Evolutionary conservation across 495 filamentous ascomycete genomes (phyloP), one percentile per base, ranked within the genome.

Genomic region (Aspergillus sclerotiicarbonarius): DNA sequence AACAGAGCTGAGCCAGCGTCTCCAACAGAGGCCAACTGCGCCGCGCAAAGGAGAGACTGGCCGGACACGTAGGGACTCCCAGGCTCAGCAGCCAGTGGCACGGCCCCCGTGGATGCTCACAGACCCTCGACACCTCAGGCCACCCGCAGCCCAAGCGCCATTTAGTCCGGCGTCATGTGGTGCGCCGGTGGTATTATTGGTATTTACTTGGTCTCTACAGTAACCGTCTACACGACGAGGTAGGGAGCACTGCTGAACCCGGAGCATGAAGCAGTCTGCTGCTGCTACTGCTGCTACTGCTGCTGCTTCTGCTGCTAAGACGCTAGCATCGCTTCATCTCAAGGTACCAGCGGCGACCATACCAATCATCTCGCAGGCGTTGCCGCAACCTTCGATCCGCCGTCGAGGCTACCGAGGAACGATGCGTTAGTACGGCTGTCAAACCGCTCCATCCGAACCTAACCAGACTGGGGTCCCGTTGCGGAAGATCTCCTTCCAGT

Each of bases 41-140:
- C 2, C 25, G 25, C 25, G 25, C 25, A 5, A 25, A 3, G 25
- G 25, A 25, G 25, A 25, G 25, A 7, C 8, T 16, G 21, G 25
- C 9, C 29, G 47, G 8, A n/a, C 47, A 50, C 47, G 47, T 50
- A 29, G 47, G 31, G 30, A 31, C 8, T 3, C 35, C 35, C 20
- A n/a, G 25, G 25, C 6, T 44, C 7, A 30, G 4, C 43, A 37
- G 29, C 20, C 35, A 8, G n/a, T 54, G 35, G 58, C 58, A 61
- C 58, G 58, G 58, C 15, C 53, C 60, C 45, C 54, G 53, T 15
- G 21, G 20, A 16, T 16, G n/a, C 29, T 30, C 56, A 16, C 30
- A 20, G 47, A 53, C 53, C 41, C 16, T 61, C 44, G 59, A 61
- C 59, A 57, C 59, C 59, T 61, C 32, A 61, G 59, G 59, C 50